phyloP scores from a whole-genome alignment of 2,329 filamentous ascomycete species.

The Arthrobotrys megalospora region DNA sequence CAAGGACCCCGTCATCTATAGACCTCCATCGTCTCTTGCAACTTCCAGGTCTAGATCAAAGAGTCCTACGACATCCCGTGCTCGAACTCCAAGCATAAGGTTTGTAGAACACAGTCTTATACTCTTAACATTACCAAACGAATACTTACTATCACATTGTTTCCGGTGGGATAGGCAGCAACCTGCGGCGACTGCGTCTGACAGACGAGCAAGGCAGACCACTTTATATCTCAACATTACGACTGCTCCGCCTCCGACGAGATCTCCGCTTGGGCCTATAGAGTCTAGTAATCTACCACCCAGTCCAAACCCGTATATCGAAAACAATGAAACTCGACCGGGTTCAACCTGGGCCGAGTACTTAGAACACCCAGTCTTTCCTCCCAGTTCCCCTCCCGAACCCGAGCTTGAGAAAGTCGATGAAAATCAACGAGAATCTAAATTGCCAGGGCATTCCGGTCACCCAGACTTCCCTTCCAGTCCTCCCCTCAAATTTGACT shows the following conservation, averaged over 20 bases:
- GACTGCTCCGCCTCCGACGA: not conserved
- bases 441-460: not conserved
- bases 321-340: not conserved
- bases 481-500: not conserved
- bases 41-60: conserved; percentile 11
- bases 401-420: not conserved
- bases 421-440: not conserved
- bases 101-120: not conserved
- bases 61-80: not conserved
- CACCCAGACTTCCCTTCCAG: conserved; percentile 5
- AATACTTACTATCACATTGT: not conserved
- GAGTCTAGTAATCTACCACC: not conserved
- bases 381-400: not conserved
- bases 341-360: not conserved
- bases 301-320: not conserved
- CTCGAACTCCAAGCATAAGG: conserved; percentile 1
- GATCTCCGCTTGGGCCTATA: conserved; percentile 3
- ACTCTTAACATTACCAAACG: too few species aligned
- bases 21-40: conserved; percentile 42
- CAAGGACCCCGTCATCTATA: not conserved
- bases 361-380: not conserved
- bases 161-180: conserved; percentile 2
- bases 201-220: not conserved
- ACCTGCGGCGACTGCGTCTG: not conserved
- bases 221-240: conserved; percentile 43